phyloP scores from a whole-genome alignment of 352 stramenopile species.

The Phytophthora europaea region DNA sequence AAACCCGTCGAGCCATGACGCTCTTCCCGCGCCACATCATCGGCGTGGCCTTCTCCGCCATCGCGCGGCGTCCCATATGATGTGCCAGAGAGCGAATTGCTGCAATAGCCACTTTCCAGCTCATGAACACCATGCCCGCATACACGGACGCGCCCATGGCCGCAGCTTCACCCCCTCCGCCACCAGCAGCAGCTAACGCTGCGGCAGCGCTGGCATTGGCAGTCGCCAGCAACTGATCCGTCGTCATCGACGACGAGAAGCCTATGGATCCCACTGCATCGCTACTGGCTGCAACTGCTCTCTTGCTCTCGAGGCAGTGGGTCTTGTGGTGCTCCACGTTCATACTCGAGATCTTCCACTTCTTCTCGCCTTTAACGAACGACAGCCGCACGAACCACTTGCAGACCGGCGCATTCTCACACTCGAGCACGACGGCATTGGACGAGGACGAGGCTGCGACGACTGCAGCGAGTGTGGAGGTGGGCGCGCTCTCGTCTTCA shows the following conservation, averaged over 20 bases:
- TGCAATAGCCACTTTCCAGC: constrained; percentile 70
- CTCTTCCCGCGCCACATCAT: constrained; percentile 55
- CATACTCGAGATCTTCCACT: constrained; percentile 84
- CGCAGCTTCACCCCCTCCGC: constrained; percentile 5
- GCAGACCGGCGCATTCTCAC: constrained; percentile 68
- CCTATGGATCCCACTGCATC: neutral
- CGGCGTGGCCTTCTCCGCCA: constrained; percentile 60
- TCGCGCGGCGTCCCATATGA: constrained; percentile 64
- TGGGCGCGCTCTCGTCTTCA: constrained; percentile 1
- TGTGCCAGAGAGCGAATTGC: constrained; percentile 62
- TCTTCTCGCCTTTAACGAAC: constrained; percentile 71
- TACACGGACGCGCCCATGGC: constrained; percentile 47
- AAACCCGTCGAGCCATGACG: constrained; percentile 58
- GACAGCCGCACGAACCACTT: constrained; percentile 82
- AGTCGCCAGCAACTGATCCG: constrained; percentile 23
- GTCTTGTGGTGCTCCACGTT: constrained; percentile 71
- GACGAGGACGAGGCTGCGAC: constrained; percentile 12
- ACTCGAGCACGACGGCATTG: constrained; percentile 72
- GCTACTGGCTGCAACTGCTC: neutral
- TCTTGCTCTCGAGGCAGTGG: constrained; percentile 52
- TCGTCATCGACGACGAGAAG: constrained; percentile 51
- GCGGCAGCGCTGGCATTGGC: constrained; percentile 15
- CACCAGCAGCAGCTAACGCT: constrained; percentile 5
- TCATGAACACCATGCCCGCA: constrained; percentile 54
- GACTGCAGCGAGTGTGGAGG: neutral